Evolutionary conservation across 257 asterid species (phyloP), one percentile per base, ranked within the genome.

Genomic region (Phtheirospermum japonicum): DNA sequence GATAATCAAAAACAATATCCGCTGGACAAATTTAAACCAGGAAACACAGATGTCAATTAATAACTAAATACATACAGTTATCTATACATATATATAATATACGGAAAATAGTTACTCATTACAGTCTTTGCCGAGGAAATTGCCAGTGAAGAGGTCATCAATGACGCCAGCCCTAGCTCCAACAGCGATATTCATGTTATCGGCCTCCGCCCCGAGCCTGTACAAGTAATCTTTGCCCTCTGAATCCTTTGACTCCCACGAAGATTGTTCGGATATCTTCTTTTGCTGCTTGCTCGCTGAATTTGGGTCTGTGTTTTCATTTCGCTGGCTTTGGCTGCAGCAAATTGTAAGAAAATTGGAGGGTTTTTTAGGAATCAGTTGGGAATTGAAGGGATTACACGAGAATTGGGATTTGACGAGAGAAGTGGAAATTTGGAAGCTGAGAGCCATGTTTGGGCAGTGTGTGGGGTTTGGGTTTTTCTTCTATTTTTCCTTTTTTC

Each of bases 111-210:
- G 23, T 8, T 48, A 18, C 18, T 48, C 28, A 17, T 48, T 51
- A 32, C 51, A 64, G 59, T 91, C 98, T 88, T 83, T 91, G 54
- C 98, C 98, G 64, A 91, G 98, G 76, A 91, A 91, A 74, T 78
- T 83, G 75, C 98, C 98, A 67, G 89, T 59, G 75, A 91, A 91
- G 64, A 91, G 92, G 54, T 87, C 94, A 40, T 91, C 98, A 19
- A 91, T 80, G 55, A 91, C 76, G 62, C 97, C 98, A 52, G 93
- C 95, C 76, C 84, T 84, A 78, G 98, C 95, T 53, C 98, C 98
- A 4, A 91, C 95, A 1, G 94, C 87, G 26, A 88, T 88, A 53
- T 91, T 91, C 98, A 88, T 83, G 75, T 91, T 91, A 12, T 87
- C 95, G n/a, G 98, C 94, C 70, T 91, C 95, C 4, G 90, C 83